Evolutionary conservation across 768 basidiomycete species (phyloP), one percentile per base, ranked within the genome.

Genomic region (Tulasnella calospora): DNA sequence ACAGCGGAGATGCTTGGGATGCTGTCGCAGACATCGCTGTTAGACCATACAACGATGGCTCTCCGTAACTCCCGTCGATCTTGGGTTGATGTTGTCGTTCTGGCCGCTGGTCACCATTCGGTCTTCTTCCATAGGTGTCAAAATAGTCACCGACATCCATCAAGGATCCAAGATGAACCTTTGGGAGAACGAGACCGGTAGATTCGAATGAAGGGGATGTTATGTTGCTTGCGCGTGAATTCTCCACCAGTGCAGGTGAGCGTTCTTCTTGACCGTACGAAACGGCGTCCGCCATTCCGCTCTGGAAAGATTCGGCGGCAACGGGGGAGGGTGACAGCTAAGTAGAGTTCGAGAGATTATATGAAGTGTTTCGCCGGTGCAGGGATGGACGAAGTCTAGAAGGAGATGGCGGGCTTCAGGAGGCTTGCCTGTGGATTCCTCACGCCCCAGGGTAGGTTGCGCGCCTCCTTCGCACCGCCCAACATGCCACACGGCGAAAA

Each of bases 121-220:
- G 67, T 71, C 71, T 55, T 51, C 40, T 27, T 5, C 69, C 69
- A 46, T 46, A 44, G 69, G 15, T 46, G 35, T 73, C 71, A 36
- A 71, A 71, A 40, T 71, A 71, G n/a, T 78, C 69, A 5, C 69
- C 77, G 61, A 78, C 77, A 33, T 74, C 61, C 77, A 79, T 79
- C 70, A 81, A 81, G 36, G 81, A 81, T 35, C 81, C 81, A 21
- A 81, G 79, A 61, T 81, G 81, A 23, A 81, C 74, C 51, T 70
- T 81, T 23, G 81, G 81, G 9, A 81, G 78, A 36, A 81, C 55
- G n/a, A 81, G 72, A 8, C 71, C 71, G 12, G 71, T 72, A 7
- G 71, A 46, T 40, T 72, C 38, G 23, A 72, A 72, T n/a, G 71
- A 72, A 35, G 71, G 44, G n/a, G 61, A 67, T 27, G 30, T 17